Conservation (phyloP, 257 asterid genomes). For the Dorcoceras hygrometricum region DNA sequence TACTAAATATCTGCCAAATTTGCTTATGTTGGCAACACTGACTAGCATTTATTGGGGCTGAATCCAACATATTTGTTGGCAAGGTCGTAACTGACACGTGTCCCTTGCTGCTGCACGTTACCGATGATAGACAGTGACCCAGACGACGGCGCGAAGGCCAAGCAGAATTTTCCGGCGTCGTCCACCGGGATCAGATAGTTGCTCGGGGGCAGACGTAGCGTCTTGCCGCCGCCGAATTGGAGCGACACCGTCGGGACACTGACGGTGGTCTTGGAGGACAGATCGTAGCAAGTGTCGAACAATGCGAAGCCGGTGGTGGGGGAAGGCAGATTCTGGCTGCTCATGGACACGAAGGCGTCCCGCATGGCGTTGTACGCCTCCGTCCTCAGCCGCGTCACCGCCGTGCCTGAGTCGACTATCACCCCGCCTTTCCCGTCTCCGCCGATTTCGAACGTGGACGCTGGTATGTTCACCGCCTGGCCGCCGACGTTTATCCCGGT, state of each 20-base stretch:
- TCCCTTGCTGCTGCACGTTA: slow-evolving; percentile 85
- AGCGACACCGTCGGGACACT: slow-evolving; percentile 68
- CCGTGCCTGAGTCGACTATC: slow-evolving; percentile 88
- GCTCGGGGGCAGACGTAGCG: slow-evolving; percentile 41
- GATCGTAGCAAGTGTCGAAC: slow-evolving; percentile 75
- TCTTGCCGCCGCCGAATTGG: slow-evolving; percentile 43
- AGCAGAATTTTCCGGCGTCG: slow-evolving; percentile 50
- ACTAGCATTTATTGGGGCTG: slow-evolving; percentile 69
- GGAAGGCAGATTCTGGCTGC: slow-evolving; percentile 31
- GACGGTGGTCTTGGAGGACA: slow-evolving; percentile 36
- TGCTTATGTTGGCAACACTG: no score
- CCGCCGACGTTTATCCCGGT: slow-evolving; percentile 72
- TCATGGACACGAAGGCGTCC: slow-evolving; percentile 42
- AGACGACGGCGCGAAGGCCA: slow-evolving; percentile 64
- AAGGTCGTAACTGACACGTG: slow-evolving; percentile 66
- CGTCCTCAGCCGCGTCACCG: slow-evolving; percentile 62
- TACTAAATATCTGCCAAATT: no score
- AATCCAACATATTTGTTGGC: slow-evolving; percentile 56
- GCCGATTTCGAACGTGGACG: slow-evolving; percentile 36
- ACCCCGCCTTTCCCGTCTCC: slow-evolving; percentile 66
- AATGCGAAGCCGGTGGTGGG: slow-evolving; percentile 37
- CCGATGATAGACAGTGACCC: slow-evolving; percentile 73
- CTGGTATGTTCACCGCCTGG: slow-evolving; percentile 28
- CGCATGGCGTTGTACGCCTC: slow-evolving; percentile 50
- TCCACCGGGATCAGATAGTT: slow-evolving; percentile 71